These are phyloP conservation scores for Grosmannia serpens DNA, from an alignment of 2,329 filamentous ascomycete genomes.

Conservation along the genomic window DNA sequence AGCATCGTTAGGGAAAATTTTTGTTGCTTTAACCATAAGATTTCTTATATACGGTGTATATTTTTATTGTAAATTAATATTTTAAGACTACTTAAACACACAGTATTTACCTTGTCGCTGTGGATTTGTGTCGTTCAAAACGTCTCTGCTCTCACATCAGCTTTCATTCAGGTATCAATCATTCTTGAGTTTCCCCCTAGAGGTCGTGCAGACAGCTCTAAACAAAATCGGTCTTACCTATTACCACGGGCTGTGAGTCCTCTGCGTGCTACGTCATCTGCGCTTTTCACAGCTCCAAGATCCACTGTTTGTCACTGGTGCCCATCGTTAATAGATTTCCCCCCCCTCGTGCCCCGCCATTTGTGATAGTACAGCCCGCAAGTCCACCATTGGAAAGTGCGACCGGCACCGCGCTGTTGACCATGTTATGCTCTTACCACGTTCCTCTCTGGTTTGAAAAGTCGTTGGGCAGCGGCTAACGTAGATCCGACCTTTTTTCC, in stretches of 20 bases:
- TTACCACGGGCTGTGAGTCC: background rate
- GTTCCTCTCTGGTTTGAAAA: background rate
- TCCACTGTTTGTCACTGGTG: background rate
- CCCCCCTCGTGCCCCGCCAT: constrained; percentile 1
- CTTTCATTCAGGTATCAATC: too few relatives aligned
- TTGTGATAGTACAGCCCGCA: background rate
- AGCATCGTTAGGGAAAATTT: too few relatives aligned
- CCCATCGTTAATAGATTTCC: background rate
- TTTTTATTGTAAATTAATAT: too few relatives aligned
- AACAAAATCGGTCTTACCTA: background rate
- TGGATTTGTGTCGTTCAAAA: too few relatives aligned
- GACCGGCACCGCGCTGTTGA: constrained; percentile 9
- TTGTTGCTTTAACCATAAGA: too few relatives aligned
- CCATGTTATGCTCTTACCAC: background rate
- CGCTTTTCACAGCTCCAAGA: background rate
- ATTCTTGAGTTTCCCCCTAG: background rate
- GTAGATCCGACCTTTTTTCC: background rate
- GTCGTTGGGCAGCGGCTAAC: background rate
- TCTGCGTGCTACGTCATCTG: background rate
- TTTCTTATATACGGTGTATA: too few relatives aligned
- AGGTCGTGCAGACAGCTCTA: background rate
- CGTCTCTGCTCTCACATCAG: too few relatives aligned
- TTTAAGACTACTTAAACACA: too few relatives aligned
- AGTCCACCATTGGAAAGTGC: background rate
- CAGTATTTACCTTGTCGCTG: too few relatives aligned